A percentile compares a stretch with the other conserved stretches of the same genome.
Evolutionary conservation across 768 basidiomycete genomes (phyloP).

Genomic region (Flagelloscypha sp.): DNA sequence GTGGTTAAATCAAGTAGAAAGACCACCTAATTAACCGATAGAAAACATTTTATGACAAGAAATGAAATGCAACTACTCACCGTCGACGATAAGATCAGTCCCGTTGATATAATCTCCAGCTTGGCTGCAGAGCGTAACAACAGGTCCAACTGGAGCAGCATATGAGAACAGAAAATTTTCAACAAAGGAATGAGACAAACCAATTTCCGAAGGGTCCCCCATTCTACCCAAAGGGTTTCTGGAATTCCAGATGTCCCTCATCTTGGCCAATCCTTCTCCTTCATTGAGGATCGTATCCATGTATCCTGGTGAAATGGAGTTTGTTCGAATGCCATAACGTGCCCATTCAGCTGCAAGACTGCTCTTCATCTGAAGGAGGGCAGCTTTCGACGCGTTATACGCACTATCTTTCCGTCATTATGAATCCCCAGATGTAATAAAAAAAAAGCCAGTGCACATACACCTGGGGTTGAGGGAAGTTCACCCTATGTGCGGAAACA

Average conservation of each 20-base stretch:
- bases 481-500: conserved; percentile 20
- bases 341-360: conserved; percentile 63
- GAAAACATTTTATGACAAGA: conserved; percentile 14
- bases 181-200: no score
- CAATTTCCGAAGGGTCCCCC: conserved; percentile 18
- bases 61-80: conserved; percentile 12
- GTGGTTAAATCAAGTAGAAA: no score
- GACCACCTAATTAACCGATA: conserved; percentile 9
- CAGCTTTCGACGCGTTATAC: conserved; percentile 67
- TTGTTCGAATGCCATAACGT: conserved; percentile 42
- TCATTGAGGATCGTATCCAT: conserved; percentile 23
- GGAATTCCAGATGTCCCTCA: conserved; percentile 15
- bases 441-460: conserved; percentile 18
- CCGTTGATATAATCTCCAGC: conserved; percentile 23
- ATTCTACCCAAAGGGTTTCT: conserved; percentile 23
- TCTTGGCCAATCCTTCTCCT: conserved; percentile 15
- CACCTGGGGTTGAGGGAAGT: conserved; percentile 23
- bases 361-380: conserved; percentile 47
- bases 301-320: conserved; percentile 58
- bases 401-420: conserved; percentile 21
- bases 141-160: conserved; percentile 16
- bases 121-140: conserved; percentile 19
- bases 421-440: conserved; percentile 14
- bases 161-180: no score
- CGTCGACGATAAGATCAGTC: conserved; percentile 18